These are phyloP conservation scores for Trametes polyzona DNA, from an alignment of 1,284 basidiomycete species.

Conservation along the genomic window DNA sequence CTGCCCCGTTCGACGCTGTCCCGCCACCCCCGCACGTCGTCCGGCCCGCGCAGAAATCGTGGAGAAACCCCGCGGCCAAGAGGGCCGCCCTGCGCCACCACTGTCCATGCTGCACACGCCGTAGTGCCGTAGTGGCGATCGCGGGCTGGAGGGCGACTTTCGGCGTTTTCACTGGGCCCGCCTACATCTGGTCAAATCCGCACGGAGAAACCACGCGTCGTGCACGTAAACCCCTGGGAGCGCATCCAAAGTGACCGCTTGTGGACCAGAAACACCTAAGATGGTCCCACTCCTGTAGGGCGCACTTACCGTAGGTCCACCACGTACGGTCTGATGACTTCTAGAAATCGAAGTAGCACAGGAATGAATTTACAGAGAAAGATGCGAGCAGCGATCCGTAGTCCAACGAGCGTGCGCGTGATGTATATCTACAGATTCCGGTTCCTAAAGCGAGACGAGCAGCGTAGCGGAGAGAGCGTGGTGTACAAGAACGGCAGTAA, in stretches of 20 bases:
- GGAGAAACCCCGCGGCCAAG: constrained; percentile 17
- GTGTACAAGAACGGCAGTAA: not conserved
- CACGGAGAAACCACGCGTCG: constrained; percentile 12
- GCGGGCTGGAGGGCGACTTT: constrained; percentile 1
- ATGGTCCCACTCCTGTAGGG: too few species aligned
- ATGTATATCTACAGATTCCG: constrained; percentile 9
- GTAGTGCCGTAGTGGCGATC: not conserved
- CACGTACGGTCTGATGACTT: too few species aligned
- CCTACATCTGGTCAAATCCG: constrained; percentile 6
- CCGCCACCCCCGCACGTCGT: not conserved
- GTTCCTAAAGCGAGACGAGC: constrained; percentile 10
- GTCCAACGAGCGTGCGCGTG: constrained; percentile 6
- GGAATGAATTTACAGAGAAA: constrained; percentile 1
- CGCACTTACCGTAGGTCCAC: too few species aligned
- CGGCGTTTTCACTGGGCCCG: constrained; percentile 1
- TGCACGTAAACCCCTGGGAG: constrained; percentile 8
- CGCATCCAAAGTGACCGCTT: not conserved
- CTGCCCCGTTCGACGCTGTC: not conserved
- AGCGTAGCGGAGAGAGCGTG: constrained; percentile 7
- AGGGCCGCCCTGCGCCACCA: constrained; percentile 11
- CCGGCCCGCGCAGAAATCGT: constrained; percentile 13
- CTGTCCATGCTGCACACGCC: not conserved
- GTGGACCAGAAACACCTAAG: not conserved
- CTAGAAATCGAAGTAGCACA: not conserved
- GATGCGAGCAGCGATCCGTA: constrained; percentile 3